Evolutionary conservation across 441 rosid genomes (phyloP), one percentile per base, ranked within the genome.

Genomic region (Gossypium trilobum): DNA sequence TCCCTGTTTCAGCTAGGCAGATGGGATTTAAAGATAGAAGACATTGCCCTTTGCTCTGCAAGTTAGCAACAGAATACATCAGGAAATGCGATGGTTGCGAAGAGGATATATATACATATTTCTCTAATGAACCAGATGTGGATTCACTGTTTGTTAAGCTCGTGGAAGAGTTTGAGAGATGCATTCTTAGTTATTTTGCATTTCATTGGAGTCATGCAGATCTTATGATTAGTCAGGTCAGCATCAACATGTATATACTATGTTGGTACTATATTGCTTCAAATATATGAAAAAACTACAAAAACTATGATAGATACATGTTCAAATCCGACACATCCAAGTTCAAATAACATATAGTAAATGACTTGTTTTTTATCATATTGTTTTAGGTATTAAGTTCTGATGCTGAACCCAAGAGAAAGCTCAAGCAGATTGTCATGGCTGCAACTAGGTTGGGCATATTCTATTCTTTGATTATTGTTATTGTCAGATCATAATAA

Each of bases 171-270:
- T 83, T 95, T 17, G 97, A 95, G 86, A 84, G 98, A 76, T 95
- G 98, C 74, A 95, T 88, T 73, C 96, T 95, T 68, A 93, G 99
- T 68, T 95, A 95, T 78, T 95, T 91, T 73, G 99, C 91, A 8
- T 95, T 88, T 75, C 99, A 92, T 59, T 95, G 99, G 99, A 86
- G 82, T 75, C 93, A 91, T 74, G 92, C 95, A 2, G 97, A 95
- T 78, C 85, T 91, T 57, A 78, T 88, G 86, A 87, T 92, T 78
- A 87, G 83, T 75, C 96, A 95, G 95, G 99, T 89, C 71, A 60
- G 36, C 72, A 61, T 39, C 22, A 73, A 20, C 2, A 50, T 68
- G 16, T 19, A 23, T 7, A 50, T 50, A 42, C n/a, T 17, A 19
- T 9, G 27, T 14, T 56, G 44, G 55, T 13, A 48, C 19, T 48